Conservation (phyloP, 257 asterid species). For the Cruciata laevipes region DNA sequence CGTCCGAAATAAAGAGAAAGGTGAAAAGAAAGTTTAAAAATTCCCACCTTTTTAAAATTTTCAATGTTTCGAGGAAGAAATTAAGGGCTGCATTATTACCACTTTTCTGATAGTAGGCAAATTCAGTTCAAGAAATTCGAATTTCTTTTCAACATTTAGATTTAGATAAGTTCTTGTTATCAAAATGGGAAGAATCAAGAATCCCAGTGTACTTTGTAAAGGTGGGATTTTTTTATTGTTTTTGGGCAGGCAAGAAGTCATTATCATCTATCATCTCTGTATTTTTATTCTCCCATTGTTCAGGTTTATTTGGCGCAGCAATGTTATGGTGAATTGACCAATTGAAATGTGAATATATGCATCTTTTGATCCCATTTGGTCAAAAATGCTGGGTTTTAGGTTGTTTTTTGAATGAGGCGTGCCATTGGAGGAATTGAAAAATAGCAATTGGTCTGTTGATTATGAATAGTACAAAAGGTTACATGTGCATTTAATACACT, state of each 20-base stretch:
- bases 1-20: constrained; percentile 48
- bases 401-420: constrained; percentile 4
- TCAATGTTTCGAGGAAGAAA: constrained; percentile 14
- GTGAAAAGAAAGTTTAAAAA: neutral
- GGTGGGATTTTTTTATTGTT: neutral
- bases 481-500: constrained; percentile 2
- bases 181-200: constrained; percentile 1
- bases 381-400: constrained; percentile 11
- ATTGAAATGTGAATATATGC: constrained; percentile 11
- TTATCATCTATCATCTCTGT: constrained; percentile 10
- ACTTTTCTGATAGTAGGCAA: constrained; percentile 15
- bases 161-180: neutral
- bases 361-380: constrained; percentile 24
- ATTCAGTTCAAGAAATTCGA: constrained; percentile 7
- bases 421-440: neutral
- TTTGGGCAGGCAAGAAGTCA: constrained; percentile 1
- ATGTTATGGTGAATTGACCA: neutral
- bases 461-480: neutral
- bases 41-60: constrained; percentile 10
- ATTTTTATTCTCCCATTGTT: neutral
- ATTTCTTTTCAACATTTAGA: constrained; percentile 4
- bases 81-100: neutral
- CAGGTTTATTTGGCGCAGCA: neutral
- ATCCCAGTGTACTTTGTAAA: constrained; percentile 4
- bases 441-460: neutral